Percentiles rank a stretch among this genome's conserved stretches.
phyloP scores from a whole-genome alignment of 2,329 filamentous ascomycete genomes.

The Byssochlamys sp. region DNA sequence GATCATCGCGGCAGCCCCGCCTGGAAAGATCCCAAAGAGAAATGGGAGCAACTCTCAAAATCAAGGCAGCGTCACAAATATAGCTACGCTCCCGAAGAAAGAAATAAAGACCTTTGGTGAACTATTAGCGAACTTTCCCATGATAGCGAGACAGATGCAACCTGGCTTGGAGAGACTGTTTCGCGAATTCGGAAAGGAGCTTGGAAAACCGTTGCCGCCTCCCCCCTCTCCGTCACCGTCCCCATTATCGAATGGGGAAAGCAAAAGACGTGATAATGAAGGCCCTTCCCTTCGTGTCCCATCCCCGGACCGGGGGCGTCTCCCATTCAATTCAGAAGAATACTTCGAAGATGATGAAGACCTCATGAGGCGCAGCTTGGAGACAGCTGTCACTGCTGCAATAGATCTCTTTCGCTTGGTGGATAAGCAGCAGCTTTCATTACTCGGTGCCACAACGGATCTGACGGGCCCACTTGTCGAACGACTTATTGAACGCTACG shows the following conservation, averaged over 20 bases:
- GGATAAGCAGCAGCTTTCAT: slow-evolving; percentile 86
- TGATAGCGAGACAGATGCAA: slow-evolving; percentile 95
- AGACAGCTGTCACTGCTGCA: slow-evolving; percentile 82
- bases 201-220: slow-evolving; percentile 74
- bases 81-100: slow-evolving; percentile 55
- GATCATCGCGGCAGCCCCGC: slow-evolving; percentile 55
- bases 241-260: slow-evolving; percentile 49
- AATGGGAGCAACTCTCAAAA: slow-evolving; percentile 11
- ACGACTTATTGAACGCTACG: slow-evolving; percentile 85
- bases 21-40: slow-evolving; percentile 32
- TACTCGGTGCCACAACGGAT: slow-evolving; percentile 85
- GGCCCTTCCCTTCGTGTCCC: slow-evolving; percentile 6
- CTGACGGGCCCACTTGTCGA: slow-evolving; percentile 87
- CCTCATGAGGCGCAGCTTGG: slow-evolving; percentile 74
- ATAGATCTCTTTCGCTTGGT: slow-evolving; percentile 94
- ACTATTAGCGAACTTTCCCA: slow-evolving; percentile 79
- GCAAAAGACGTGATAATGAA: slow-evolving; percentile 18
- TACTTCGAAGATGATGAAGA: slow-evolving; percentile 86
- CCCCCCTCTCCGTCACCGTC: slow-evolving; percentile 48
- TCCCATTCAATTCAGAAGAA: slow-evolving; percentile 52
- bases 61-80: slow-evolving; percentile 23
- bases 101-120: slow-evolving; percentile 86
- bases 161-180: slow-evolving; percentile 80
- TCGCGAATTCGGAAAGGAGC: slow-evolving; percentile 73
- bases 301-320: slow-evolving; percentile 24